phyloP scores from a whole-genome alignment of 2,329 filamentous ascomycete genomes.

The Penicillium brasilianum region DNA sequence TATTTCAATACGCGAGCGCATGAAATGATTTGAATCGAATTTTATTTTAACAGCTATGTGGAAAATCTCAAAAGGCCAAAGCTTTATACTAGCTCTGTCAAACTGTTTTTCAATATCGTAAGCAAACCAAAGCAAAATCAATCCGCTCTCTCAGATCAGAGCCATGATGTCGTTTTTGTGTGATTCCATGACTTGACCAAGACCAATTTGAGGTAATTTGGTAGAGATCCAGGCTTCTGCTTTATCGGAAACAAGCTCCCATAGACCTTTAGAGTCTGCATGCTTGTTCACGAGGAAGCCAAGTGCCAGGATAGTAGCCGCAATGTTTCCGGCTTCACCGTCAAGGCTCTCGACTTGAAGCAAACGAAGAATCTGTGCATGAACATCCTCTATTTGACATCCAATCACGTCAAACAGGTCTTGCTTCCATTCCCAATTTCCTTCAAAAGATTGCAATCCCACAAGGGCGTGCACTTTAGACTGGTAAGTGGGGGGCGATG shows the following conservation, averaged over 20 bases:
- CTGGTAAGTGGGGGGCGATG: not conserved
- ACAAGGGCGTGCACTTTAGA: conserved; percentile 54
- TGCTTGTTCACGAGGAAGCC: conserved; percentile 16
- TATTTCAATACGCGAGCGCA: not conserved
- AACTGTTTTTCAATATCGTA: not conserved
- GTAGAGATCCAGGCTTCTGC: conserved; percentile 21
- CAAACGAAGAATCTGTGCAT: not conserved
- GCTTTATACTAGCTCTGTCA: too few species aligned
- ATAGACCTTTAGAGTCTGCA: conserved; percentile 5
- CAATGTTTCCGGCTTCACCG: not conserved
- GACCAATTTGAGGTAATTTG: not conserved
- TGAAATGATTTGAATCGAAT: not conserved
- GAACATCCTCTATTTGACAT: not conserved
- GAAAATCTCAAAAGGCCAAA: not conserved
- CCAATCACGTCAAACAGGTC: conserved; percentile 31
- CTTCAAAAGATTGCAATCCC: conserved; percentile 61
- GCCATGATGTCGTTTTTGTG: conserved; percentile 2
- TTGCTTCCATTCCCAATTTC: conserved; percentile 54
- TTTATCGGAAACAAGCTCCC: conserved; percentile 28
- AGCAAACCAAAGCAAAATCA: not conserved
- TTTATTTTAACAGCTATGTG: not conserved
- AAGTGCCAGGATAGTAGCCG: conserved; percentile 25
- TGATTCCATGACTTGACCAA: not conserved
- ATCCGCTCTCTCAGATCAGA: not conserved
- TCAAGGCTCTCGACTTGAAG: not conserved